phyloP scores from a whole-genome alignment of 345 rosid genomes.

The Populus pruinosa region DNA sequence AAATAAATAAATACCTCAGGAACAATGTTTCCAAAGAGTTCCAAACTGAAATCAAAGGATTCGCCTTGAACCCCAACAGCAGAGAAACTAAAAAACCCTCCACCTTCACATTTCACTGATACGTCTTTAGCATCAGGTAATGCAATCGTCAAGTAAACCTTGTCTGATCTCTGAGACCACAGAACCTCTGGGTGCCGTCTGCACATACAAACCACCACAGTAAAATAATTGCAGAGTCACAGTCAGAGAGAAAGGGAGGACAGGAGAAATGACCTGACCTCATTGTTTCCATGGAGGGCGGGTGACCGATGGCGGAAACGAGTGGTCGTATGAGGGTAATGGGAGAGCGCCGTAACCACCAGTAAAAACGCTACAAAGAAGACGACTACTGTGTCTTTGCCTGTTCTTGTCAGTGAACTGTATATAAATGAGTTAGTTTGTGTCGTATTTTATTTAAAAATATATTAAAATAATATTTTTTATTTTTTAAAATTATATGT shows the following conservation, averaged over 20 bases:
- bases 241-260: not conserved
- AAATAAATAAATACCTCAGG: slow-evolving; percentile 50
- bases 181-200: slow-evolving; percentile 94
- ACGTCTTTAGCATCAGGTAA: slow-evolving; percentile 83
- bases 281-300: not conserved
- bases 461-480: too few species aligned
- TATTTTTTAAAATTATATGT: too few species aligned
- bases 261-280: not conserved
- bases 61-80: slow-evolving; percentile 73
- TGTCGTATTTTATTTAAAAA: too few species aligned
- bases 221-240: not conserved
- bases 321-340: not conserved
- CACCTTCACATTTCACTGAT: slow-evolving; percentile 69
- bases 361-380: not conserved
- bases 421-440: too few species aligned
- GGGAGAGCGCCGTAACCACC: not conserved
- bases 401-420: too few species aligned
- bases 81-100: slow-evolving; percentile 71
- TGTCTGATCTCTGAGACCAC: slow-evolving; percentile 94
- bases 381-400: not conserved
- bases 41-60: slow-evolving; percentile 58
- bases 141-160: slow-evolving; percentile 68
- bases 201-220: not conserved
- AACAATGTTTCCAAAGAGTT: slow-evolving; percentile 53
- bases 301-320: not conserved